Evolutionary conservation across 768 basidiomycete species (phyloP).

Genomic region (Termitomyces sp.): DNA sequence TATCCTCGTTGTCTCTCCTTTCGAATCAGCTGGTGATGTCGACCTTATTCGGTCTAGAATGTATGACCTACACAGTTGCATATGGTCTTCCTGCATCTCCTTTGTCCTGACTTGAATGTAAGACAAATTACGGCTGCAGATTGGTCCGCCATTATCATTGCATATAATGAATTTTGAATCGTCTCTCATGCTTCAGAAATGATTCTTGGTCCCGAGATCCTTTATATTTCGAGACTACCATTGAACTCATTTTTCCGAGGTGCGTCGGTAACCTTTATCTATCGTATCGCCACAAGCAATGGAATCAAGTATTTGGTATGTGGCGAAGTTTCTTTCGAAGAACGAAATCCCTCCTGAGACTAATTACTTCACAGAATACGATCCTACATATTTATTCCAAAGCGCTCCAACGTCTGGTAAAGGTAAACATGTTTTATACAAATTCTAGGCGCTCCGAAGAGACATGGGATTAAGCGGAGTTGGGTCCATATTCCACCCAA

Average conservation of each 20-base stretch:
- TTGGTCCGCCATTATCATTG: neutral
- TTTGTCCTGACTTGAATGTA: neutral
- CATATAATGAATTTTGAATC: neutral
- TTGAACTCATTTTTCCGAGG: neutral
- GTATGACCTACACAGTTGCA: neutral
- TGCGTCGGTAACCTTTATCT: neutral
- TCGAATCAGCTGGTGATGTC: neutral
- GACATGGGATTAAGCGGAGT: neutral
- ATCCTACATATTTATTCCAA: neutral
- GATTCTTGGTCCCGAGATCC: neutral
- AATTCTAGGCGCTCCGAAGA: neutral
- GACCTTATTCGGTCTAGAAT: neutral
- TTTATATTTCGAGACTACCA: neutral
- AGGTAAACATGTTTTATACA: neutral
- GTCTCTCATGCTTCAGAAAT: neutral
- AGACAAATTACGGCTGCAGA: neutral
- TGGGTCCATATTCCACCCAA: neutral
- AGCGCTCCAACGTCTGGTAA: neutral
- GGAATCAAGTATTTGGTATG: neutral
- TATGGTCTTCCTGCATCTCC: neutral
- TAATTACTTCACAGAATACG: neutral
- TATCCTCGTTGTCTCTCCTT: neutral
- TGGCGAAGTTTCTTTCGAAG: neutral
- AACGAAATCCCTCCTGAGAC: neutral
- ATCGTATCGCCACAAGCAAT: neutral